These are phyloP conservation scores for Boletellus ananas DNA, from an alignment of 768 basidiomycete species.

Conservation along the genomic window DNA sequence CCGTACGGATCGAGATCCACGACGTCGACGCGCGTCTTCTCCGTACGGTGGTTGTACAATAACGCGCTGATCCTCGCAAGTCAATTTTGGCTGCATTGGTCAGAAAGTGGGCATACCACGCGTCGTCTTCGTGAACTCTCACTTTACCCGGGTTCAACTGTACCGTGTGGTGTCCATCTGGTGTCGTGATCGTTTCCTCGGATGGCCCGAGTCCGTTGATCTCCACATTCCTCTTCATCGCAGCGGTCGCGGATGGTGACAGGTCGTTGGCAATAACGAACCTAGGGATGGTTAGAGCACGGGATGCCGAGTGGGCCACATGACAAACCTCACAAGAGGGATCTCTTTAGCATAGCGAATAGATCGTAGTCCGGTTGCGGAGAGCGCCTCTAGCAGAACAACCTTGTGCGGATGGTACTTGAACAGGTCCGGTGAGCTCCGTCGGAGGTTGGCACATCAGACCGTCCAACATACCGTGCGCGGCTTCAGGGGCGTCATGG, in stretches of 20 bases:
- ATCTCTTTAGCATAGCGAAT: constrained; percentile 99
- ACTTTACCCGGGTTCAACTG: constrained; percentile 49
- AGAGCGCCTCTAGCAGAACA: constrained; percentile 86
- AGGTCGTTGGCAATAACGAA: constrained; percentile 94
- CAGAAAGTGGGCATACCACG: constrained; percentile 55
- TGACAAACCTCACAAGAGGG: constrained; percentile 74
- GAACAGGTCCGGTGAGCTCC: not conserved
- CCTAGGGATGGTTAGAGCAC: constrained; percentile 50
- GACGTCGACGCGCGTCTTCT: constrained; percentile 75
- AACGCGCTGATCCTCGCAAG: constrained; percentile 51
- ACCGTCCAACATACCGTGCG: constrained; percentile 21
- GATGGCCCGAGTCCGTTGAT: constrained; percentile 65
- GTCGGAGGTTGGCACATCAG: not conserved
- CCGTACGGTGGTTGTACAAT: constrained; percentile 86
- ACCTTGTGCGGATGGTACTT: constrained; percentile 63
- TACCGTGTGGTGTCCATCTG: constrained; percentile 9
- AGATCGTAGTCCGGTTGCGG: constrained; percentile 91
- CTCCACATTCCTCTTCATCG: constrained; percentile 82
- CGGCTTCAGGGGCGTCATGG: constrained; percentile 8
- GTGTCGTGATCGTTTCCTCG: constrained; percentile 18
- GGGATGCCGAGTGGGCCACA: not conserved
- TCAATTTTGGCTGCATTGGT: not conserved
- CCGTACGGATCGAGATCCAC: constrained; percentile 99
- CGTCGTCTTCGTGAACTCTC: constrained; percentile 87
- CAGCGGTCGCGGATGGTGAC: constrained; percentile 73